phyloP scores from a whole-genome alignment of 2,329 filamentous ascomycete species.

The Podosphaera xanthii region DNA sequence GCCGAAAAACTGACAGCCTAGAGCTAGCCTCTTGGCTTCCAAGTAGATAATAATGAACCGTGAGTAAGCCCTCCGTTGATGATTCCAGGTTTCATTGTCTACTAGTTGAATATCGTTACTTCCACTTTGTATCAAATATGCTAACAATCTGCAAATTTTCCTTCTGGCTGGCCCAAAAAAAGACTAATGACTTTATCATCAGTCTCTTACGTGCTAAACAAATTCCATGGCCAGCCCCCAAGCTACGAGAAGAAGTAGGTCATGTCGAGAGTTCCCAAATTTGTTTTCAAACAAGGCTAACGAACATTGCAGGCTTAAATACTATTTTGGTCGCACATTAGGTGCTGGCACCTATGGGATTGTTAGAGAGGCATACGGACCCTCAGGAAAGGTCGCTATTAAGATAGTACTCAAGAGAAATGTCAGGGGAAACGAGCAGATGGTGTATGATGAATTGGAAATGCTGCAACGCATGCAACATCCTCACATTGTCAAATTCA shows the following conservation, averaged over 20 bases:
- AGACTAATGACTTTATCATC: conserved; percentile 2
- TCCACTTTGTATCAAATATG: conserved; percentile 1
- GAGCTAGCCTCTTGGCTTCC: not conserved
- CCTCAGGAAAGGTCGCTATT: conserved; percentile 70
- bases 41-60: not conserved
- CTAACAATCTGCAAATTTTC: not conserved
- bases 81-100: not conserved
- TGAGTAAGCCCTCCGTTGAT: not conserved
- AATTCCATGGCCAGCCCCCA: conserved; percentile 87
- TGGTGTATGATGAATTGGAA: conserved; percentile 93
- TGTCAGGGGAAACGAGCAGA: conserved; percentile 91
- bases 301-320: conserved; percentile 40
- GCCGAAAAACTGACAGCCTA: not conserved
- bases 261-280: conserved; percentile 6
- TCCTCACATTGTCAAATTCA: conserved; percentile 88
- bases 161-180: not conserved
- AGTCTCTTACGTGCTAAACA: conserved; percentile 84
- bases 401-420: conserved; percentile 99
- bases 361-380: conserved; percentile 78
- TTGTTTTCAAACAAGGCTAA: conserved; percentile 6
- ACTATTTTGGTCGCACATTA: conserved; percentile 78
- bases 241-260: conserved; percentile 99
- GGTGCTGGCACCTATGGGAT: conserved; percentile 97
- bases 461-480: conserved; percentile 83
- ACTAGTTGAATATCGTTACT: not conserved